Base-by-base conservation (phyloP, 176 grass and related monocot genomes). In the Ensete ventricosum region DNA sequence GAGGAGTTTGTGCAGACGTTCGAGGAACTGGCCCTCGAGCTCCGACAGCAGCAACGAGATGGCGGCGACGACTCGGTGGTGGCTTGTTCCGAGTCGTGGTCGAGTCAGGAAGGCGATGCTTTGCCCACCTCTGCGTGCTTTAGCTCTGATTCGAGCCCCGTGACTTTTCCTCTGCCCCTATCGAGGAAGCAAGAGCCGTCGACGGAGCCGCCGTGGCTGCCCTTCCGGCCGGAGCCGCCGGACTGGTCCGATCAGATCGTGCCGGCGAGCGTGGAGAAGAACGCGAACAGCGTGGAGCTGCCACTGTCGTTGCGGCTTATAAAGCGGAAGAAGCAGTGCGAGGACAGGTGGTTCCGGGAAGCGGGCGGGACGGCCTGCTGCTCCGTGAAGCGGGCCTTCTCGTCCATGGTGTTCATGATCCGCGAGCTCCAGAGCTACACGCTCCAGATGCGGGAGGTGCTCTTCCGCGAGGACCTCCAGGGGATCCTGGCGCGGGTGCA, bases 361-460 rank as follows among this genome's bases (percentile, higher is more conserved):
- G 73, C 84, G 65, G 86, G 82, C 16, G 95, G 86, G 81, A 85
- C 81, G 1, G 86, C 84, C 9, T 50, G 80, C 34, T 82, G 69
- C 53, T 86, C 95, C 0, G 91, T 94, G 80, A 80, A 74, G 9
- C 89, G 89, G 19, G 95, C 95, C 2, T 99, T 99, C 84, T 87
- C 91, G 20, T 99, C 95, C 10, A 94, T 99, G 86, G 91, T 99
- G 78, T 88, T 99, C 77, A 99, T 99, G 73, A 91, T 99, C 84
- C 87, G 81, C 27, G 95, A 99, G 84, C 80, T 99, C 16, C 91
- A 99, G 24, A 94, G 95, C 88, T 94, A 87, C 81, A 85, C 82
- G 75, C 78, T 99, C 25, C 86, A 88, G 80, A 89, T 89, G 88
- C 82, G 88, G 78, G 79, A 89, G 80, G 13, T 54, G 24, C 74